Evolutionary conservation across 768 basidiomycete species (phyloP).

Genomic region (Albatrellus ellisii): DNA sequence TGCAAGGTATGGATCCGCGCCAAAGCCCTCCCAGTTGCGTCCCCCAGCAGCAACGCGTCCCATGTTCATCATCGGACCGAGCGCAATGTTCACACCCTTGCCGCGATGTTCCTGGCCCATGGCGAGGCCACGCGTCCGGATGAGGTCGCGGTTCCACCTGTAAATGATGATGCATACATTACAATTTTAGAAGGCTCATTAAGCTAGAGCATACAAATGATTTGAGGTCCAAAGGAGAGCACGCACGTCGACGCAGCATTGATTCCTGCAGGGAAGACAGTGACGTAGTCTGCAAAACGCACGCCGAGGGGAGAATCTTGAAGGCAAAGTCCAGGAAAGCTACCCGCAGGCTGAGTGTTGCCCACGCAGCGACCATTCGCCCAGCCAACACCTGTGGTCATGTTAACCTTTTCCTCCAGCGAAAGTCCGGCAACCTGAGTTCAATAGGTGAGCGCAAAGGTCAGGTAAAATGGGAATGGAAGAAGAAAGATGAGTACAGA

Average conservation of each 20-base stretch:
- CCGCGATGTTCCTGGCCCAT: conserved; percentile 76
- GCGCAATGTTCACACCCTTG: conserved; percentile 74
- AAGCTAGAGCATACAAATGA: no score
- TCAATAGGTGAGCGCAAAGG: no score
- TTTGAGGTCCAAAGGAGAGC: no score
- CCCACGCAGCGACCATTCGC: conserved; percentile 51
- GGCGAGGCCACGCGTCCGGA: conserved; percentile 60
- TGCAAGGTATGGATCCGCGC: conserved; percentile 77
- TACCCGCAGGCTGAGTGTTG: conserved; percentile 40
- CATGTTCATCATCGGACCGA: conserved; percentile 82
- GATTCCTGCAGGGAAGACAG: conserved; percentile 75
- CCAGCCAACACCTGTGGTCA: conserved; percentile 31
- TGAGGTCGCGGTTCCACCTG: conserved; percentile 66
- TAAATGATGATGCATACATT: no score
- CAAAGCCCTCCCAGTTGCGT: conserved; percentile 93
- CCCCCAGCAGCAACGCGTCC: conserved; percentile 69
- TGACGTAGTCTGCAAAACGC: conserved; percentile 58
- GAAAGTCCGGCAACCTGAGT: conserved; percentile 8
- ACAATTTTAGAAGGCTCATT: no score
- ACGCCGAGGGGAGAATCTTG: conserved; percentile 74
- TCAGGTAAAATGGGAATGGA: not conserved
- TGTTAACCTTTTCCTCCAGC: conserved; percentile 13
- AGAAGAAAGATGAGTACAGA: not conserved
- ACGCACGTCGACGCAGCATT: conserved; percentile 71
- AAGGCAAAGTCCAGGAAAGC: conserved; percentile 59